Evolutionary conservation across 129 eudicot genomes (phyloP), one percentile per base, ranked within the genome.

Genomic region (Glebionis coronaria): DNA sequence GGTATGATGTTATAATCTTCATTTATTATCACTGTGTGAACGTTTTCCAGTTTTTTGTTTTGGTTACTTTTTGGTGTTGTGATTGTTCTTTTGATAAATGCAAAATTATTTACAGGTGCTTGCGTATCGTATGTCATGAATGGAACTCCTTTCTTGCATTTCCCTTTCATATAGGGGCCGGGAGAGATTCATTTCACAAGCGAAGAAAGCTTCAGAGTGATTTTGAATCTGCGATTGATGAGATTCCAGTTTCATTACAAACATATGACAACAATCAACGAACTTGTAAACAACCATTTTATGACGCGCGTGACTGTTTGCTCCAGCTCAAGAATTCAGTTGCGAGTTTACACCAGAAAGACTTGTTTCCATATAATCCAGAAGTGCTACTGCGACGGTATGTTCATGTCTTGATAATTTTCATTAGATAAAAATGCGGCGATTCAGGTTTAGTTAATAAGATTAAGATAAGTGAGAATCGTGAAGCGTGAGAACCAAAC

Each of bases 331-430:
- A 71, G 74, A 71, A 74, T 35, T 82, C 97, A n/a, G 16, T 93
- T 20, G 68, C 72, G 69, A 86, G 62, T 69, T 85, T 93, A 59
- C 81, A 78, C 53, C 72, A 79, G 63, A 93, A 80, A 73, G 73
- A 79, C n/a, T 56, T 88, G 73, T 93, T 93, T 73, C 98, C 98
- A 12, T 93, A 93, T 73, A 93, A 93, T 81, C 98, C 98, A 9
- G 63, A 79, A 63, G 98, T 78, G 79, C 92, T 93, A 73, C 71
- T 93, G 55, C 73, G 72, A 55, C 90, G 97, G 98, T 93, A 73
- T 50, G 79, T 23, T 18, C 21, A 28, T 31, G n/a, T 47, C 70
- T 88, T 64, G 76, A 61, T 67, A 21, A 51, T 11, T 4, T 51
- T 51, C 56, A 16, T 14, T 51, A 13, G 2, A 51, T 15, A 15